Evolutionary conservation across 176 grass and related monocot genomes (phyloP).

Genomic region (Poa pratensis): DNA sequence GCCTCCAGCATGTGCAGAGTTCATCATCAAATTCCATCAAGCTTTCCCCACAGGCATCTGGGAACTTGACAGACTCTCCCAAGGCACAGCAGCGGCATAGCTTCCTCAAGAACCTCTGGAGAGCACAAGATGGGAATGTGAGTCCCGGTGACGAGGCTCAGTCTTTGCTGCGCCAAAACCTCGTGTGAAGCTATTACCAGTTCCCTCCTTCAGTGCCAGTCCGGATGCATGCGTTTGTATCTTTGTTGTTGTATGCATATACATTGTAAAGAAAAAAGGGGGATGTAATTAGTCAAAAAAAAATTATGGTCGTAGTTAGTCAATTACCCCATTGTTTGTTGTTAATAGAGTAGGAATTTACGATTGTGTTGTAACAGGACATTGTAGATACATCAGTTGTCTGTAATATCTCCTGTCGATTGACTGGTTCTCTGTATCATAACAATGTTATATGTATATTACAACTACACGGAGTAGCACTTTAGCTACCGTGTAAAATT

Average conservation of each 20-base stretch:
- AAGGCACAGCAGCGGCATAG: conserved; percentile 31
- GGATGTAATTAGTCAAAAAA: not conserved
- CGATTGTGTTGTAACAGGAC: not conserved
- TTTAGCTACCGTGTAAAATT: conserved; percentile 7
- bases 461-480: not conserved
- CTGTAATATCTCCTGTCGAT: not conserved
- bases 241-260: conserved; percentile 23
- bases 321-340: not conserved
- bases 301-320: too few relatives aligned
- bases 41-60: conserved; percentile 27
- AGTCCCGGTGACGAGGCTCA: conserved; percentile 47
- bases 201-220: not conserved
- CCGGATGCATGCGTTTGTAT: not conserved
- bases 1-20: conserved; percentile 77
- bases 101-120: conserved; percentile 58
- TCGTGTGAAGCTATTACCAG: conserved; percentile 42
- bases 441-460: not conserved
- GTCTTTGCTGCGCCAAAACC: conserved; percentile 59
- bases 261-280: not conserved
- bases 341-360: not conserved
- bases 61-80: conserved; percentile 35
- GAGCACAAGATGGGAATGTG: conserved; percentile 19
- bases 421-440: not conserved
- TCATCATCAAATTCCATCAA: conserved; percentile 36
- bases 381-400: not conserved